A percentile compares a stretch with the other conserved stretches of the same genome.
Conservation (phyloP, 2,329 filamentous ascomycete genomes). For the Fusarium subglutinans region DNA sequence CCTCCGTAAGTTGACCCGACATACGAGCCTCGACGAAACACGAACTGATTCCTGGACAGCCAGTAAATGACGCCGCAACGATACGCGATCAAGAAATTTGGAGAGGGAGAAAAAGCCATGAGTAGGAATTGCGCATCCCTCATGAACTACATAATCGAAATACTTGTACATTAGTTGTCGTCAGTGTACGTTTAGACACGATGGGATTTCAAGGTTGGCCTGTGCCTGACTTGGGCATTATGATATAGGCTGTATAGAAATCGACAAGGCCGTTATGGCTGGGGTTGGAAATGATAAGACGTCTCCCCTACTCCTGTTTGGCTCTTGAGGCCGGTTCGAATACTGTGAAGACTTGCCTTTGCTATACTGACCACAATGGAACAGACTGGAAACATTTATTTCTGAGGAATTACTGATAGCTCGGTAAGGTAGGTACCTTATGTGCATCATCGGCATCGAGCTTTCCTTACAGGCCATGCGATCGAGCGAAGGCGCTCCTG, state of each 20-base stretch:
- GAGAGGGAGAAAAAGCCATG: neutral
- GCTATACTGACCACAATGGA: neutral
- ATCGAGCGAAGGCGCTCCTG: neutral
- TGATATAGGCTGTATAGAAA: slow-evolving; percentile 32
- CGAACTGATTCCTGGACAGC: slow-evolving; percentile 24
- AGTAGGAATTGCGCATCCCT: neutral
- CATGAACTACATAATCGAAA: slow-evolving; percentile 33
- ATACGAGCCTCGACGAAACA: neutral
- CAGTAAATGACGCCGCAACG: slow-evolving; percentile 37
- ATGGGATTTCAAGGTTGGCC: slow-evolving; percentile 19
- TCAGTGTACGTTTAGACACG: slow-evolving; percentile 43
- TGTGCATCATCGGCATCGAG: neutral
- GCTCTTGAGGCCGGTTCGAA: neutral
- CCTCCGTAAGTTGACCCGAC: slow-evolving; percentile 62
- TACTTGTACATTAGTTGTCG: slow-evolving; percentile 43
- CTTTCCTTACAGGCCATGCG: neutral
- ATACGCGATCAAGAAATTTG: slow-evolving; percentile 7
- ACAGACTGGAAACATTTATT: neutral
- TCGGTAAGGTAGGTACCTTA: neutral
- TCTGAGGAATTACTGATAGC: neutral
- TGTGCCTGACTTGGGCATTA: slow-evolving; percentile 26
- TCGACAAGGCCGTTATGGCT: slow-evolving; percentile 21
- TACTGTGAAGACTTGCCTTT: neutral
- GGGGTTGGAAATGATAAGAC: slow-evolving; percentile 3
- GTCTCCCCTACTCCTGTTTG: neutral